phyloP scores from a whole-genome alignment of 495 filamentous ascomycete genomes.

The Aspergillus saccharolyticus region DNA sequence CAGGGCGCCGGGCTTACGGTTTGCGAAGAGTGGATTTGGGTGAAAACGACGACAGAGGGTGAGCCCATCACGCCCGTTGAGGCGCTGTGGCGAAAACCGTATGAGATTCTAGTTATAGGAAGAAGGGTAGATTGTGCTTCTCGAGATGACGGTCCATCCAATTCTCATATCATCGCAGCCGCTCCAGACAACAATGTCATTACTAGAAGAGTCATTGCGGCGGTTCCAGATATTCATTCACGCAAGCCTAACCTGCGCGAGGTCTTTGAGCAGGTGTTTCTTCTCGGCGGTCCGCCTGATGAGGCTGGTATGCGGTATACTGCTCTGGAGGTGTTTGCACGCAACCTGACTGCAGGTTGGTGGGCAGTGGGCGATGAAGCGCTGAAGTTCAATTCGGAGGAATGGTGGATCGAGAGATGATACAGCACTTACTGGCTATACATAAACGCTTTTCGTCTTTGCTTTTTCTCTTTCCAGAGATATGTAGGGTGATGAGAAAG shows the following conservation, averaged over 20 bases:
- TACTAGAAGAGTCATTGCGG: conserved; percentile 58
- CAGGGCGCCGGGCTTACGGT: conserved; percentile 57
- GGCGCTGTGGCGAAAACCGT: conserved; percentile 74
- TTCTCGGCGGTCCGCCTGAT: conserved; percentile 19
- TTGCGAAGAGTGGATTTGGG: conserved; percentile 85
- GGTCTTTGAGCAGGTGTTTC: conserved; percentile 49
- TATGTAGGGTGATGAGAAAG: too few relatives aligned
- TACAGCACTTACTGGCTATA: too few relatives aligned
- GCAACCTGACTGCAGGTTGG: conserved; percentile 83
- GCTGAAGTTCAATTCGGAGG: conserved; percentile 67
- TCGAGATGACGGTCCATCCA: background rate
- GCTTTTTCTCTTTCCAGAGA: too few relatives aligned
- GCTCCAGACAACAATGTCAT: conserved; percentile 13
- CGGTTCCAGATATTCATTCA: conserved; percentile 87
- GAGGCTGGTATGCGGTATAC: conserved; percentile 35
- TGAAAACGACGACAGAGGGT: conserved; percentile 72
- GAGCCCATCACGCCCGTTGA: conserved; percentile 66
- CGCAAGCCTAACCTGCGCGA: conserved; percentile 72
- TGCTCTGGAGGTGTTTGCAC: conserved; percentile 82
- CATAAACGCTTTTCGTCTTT: too few relatives aligned
- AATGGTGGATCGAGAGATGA: conserved; percentile 53
- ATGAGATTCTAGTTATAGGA: conserved; percentile 76
- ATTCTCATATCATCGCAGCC: too few relatives aligned
- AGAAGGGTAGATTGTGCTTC: conserved; percentile 18
- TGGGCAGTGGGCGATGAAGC: conserved; percentile 86